A percentile compares a stretch with the other conserved stretches of the same genome.
Evolutionary conservation across 495 filamentous ascomycete genomes (phyloP).

Genomic region (Aspergillus panamensis): DNA sequence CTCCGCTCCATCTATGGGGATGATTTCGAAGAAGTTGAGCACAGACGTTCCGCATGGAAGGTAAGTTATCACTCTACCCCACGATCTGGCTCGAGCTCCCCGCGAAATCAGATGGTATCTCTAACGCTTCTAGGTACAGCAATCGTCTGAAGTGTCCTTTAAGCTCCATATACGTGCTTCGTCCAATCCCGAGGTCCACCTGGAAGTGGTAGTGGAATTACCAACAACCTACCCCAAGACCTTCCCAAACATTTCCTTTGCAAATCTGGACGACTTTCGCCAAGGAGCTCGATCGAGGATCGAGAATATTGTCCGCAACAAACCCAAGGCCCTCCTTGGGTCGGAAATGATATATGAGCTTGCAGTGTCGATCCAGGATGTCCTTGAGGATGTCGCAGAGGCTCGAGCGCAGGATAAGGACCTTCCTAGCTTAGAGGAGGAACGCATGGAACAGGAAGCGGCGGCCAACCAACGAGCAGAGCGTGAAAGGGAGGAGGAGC

Average conservation of each 20-base stretch:
- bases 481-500: slow-evolving; percentile 50
- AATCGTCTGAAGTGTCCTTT: slow-evolving; percentile 74
- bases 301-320: slow-evolving; percentile 62
- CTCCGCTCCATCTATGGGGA: slow-evolving; percentile 89
- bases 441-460: slow-evolving; percentile 68
- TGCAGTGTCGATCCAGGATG: slow-evolving; percentile 75
- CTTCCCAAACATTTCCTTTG: slow-evolving; percentile 65
- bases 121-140: slow-evolving; percentile 35
- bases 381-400: slow-evolving; percentile 80
- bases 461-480: slow-evolving; percentile 53
- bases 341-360: slow-evolving; percentile 90
- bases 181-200: slow-evolving; percentile 60
- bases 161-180: slow-evolving; percentile 71
- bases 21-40: slow-evolving; percentile 73
- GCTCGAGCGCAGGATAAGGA: slow-evolving; percentile 66
- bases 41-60: slow-evolving; percentile 80
- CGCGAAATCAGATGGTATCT: background rate
- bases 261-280: slow-evolving; percentile 58
- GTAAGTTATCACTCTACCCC: slow-evolving; percentile 42
- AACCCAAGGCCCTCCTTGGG: slow-evolving; percentile 68
- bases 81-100: background rate
- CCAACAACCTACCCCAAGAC: slow-evolving; percentile 94
- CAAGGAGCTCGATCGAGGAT: slow-evolving; percentile 64
- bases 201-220: slow-evolving; percentile 66
- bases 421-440: slow-evolving; percentile 84